Conservation (phyloP, 495 filamentous ascomycete genomes). For the Hypoxylon fuscum region DNA sequence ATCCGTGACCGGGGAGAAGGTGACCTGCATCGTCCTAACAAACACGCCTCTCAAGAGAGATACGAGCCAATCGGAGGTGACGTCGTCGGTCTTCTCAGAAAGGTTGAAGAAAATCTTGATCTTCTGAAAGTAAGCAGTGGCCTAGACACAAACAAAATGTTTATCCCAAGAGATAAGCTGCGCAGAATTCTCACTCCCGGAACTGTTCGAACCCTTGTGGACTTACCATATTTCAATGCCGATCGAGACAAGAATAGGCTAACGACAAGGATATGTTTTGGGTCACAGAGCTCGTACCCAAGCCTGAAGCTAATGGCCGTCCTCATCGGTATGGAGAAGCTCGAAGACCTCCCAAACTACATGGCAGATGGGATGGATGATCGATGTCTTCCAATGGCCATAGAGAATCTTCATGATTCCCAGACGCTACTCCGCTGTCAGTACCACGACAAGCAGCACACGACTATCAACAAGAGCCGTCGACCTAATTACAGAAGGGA, state of each 20-base stretch:
- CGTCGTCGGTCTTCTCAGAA: not conserved
- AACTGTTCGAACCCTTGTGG: slow-evolving; percentile 15
- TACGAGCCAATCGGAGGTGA: not conserved
- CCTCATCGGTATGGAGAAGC: slow-evolving; percentile 9
- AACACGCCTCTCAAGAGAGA: not conserved
- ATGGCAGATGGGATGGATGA: slow-evolving; percentile 32
- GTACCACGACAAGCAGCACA: slow-evolving; percentile 3
- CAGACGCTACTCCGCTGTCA: slow-evolving; percentile 1
- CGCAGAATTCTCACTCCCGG: slow-evolving; percentile 2
- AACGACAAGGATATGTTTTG: slow-evolving; percentile 6
- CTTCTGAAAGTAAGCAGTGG: not conserved
- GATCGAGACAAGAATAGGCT: slow-evolving; percentile 9
- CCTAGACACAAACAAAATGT: slow-evolving; percentile 3
- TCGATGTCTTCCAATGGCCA: slow-evolving; percentile 23
- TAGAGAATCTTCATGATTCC: not conserved
- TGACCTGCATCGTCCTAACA: not conserved
- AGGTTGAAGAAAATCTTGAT: slow-evolving; percentile 13
- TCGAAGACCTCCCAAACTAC: slow-evolving; percentile 1
- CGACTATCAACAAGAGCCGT: not conserved
- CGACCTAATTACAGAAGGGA: not conserved
- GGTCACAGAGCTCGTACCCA: not conserved
- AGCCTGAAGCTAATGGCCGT: slow-evolving; percentile 17
- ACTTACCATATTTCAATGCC: not conserved
- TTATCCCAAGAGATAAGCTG: slow-evolving; percentile 13
- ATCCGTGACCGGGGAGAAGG: slow-evolving; percentile 11